Evolutionary conservation across 2,329 filamentous ascomycete genomes (phyloP), one percentile per base, ranked within the genome.

Genomic region (Plectosphaerella cucumerina): DNA sequence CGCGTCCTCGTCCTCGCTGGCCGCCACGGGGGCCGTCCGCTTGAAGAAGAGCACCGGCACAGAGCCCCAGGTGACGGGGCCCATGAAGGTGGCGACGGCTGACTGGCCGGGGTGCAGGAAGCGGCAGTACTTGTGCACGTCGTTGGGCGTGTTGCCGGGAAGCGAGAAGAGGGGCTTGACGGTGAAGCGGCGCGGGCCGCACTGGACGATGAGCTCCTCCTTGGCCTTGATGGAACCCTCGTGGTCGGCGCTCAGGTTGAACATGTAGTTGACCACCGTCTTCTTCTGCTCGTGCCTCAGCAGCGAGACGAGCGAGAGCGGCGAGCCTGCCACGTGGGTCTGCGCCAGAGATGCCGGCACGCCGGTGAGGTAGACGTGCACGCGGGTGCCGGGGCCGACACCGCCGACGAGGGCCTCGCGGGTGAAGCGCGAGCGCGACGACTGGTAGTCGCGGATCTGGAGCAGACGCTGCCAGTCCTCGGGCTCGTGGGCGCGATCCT

Each of bases 51-150:
- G 78, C 1, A 90, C 82, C 0, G 94, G 94, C 1, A 97, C 90
- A 15, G 90, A 84, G 23, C 94, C 94, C 93, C 94, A 99, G 3
- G 87, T 94, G 8, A 97, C 73, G 1, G 94, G 94, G 0, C 88
- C 94, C 60, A 92, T 87, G 68, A 97, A 96, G 11, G 87, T 89
- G 8, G 92, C 94, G 21, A 97, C 86, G 4, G 89, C 89, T 9
- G 89, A 93, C 59, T 90, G 87, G 4, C 94, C 94, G 0, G 94
- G 92, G 67, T 97, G 91, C 6, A 97, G 73, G 73, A 84, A 99
- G 26, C 93, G 87, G 69, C 90, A 89, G 70, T 91, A 97, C 69
- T 99, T 99, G 80, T 97, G 92, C 14, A 99, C 92, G 64, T 99
- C 87, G 72, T 97, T 97, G 45, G 90, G 89, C 1, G 93, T 97